Conservation (phyloP, 2,329 filamentous ascomycete species). For the Aspergillus carbonarius region DNA sequence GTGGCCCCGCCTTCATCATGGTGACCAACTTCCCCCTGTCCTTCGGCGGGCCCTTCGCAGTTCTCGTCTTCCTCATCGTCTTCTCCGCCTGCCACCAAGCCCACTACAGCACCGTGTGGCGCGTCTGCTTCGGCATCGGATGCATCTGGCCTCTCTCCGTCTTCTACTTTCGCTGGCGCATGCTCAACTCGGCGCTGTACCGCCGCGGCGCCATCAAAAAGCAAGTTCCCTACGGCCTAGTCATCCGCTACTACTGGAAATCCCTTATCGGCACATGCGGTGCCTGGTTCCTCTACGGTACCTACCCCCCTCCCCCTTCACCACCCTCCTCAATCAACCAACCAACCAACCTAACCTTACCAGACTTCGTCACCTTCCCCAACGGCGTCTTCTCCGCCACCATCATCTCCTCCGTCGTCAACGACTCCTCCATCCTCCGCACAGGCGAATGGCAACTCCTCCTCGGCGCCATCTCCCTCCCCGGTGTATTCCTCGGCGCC, state of each 20-base stretch:
- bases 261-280: constrained; percentile 2
- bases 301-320: not conserved
- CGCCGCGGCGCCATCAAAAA: constrained; percentile 5
- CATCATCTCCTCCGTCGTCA: constrained; percentile 2
- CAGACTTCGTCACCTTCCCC: constrained; percentile 5
- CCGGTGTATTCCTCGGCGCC: constrained; percentile 4
- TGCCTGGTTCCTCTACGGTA: constrained; percentile 6
- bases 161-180: constrained; percentile 5
- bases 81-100: constrained; percentile 2
- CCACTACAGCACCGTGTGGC: constrained; percentile 6
- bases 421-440: not conserved
- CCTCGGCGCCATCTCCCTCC: not conserved
- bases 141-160: constrained; percentile 4
- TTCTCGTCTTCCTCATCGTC: constrained; percentile 1
- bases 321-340: not conserved
- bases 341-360: no score
- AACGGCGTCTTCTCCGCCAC: constrained; percentile 5
- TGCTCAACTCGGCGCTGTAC: constrained; percentile 5
- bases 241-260: constrained; percentile 4
- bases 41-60: not conserved
- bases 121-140: constrained; percentile 4
- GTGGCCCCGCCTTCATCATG: constrained; percentile 2
- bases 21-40: constrained; percentile 4
- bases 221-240: not conserved
- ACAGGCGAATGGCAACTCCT: constrained; percentile 5